Evolutionary conservation across 129 eudicot species (phyloP), one percentile per base, ranked within the genome.

Genomic region (Centaurea solstitialis): DNA sequence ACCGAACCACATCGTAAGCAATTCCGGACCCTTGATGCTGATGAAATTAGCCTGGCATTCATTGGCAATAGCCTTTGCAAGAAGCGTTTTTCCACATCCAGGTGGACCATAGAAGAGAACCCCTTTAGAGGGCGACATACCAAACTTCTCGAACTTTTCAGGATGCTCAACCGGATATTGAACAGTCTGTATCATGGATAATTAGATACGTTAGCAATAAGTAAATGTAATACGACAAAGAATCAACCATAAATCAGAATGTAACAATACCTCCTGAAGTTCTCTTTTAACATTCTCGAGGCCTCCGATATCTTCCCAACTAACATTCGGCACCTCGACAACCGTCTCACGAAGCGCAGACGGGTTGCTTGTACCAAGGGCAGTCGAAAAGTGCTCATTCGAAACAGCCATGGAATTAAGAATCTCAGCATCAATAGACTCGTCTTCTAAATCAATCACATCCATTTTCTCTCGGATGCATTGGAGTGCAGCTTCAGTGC

Each of bases 131-230:
- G 99, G 99, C 0, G 98, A 90, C 99, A 95, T 95, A 28, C 98
- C 98, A 65, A 94, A 94, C 81, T 94, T 91, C 85, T 94, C 98
- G 17, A 94, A 94, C 76, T 94, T 95, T 87, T 95, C 99, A 12
- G 99, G 99, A 82, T 95, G 99, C 86, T 95, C 99, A 26, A 95
- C 99, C 0, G 99, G 99, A 80, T 95, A 95, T 84, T 95, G 99
- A 47, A 95, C 99, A 47, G 99, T 95, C 96, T 94, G 78, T 70
- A 87, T 2, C 1, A 75, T 26, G 20, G 73, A 66, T 13, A 40
- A 33, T 3, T 9, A 73, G 3, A 76, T 26, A 21, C 4, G 6
- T 76, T 30, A 82, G 74, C 3, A 20, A 74, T 47, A 74, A 47
- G 4, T 74, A 20, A 12, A 17, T 24, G 65, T 35, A 13, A 74